Percentiles rank a stretch among this genome's conserved stretches.
Evolutionary conservation across 345 rosid species (phyloP).

Genomic region (Erodium maritimum): DNA sequence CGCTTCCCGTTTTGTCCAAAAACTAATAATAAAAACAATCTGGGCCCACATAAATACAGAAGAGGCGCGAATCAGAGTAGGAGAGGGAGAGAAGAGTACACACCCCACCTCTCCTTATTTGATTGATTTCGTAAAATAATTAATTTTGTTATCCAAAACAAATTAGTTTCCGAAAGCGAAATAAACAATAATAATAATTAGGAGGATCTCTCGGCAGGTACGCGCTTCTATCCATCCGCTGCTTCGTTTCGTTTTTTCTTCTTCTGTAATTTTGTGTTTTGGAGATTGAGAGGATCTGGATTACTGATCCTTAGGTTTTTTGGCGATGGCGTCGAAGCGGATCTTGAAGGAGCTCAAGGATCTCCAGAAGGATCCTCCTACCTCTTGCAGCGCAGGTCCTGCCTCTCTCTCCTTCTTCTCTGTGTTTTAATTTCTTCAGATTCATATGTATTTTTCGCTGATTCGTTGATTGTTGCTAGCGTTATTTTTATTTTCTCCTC

Average conservation of each 20-base stretch:
- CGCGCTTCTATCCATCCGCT: background rate
- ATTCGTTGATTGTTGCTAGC: background rate
- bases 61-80: background rate
- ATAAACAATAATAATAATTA: background rate
- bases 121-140: background rate
- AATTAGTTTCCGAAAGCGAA: background rate
- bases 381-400: conserved; percentile 78
- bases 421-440: conserved; percentile 4
- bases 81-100: background rate
- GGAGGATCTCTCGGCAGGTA: too few species aligned
- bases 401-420: background rate
- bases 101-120: background rate
- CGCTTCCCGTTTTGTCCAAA: background rate
- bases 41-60: background rate
- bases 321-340: conserved; percentile 69
- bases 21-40: too few species aligned
- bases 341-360: conserved; percentile 84
- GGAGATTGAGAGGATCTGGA: conserved; percentile 22
- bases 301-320: conserved; percentile 12
- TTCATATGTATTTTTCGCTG: conserved; percentile 3
- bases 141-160: too few species aligned
- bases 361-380: conserved; percentile 81
- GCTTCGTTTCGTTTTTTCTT: background rate
- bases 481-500: background rate
- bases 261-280: too few species aligned